Conservation (phyloP, 2,329 filamentous ascomycete species). For the Macroventuria anomochaeta region DNA sequence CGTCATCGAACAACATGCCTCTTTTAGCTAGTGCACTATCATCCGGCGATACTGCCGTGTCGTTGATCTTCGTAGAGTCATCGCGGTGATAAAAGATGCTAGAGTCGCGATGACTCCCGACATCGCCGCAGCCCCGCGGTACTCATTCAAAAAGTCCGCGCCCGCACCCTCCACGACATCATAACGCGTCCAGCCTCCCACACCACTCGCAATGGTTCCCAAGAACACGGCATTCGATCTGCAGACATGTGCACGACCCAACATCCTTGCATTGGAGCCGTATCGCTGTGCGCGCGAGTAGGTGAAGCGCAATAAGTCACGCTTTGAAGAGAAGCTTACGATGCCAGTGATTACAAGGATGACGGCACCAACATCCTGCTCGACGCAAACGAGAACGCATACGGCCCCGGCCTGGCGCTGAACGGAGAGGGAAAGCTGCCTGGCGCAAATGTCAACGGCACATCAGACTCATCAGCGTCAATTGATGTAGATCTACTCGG, state of each 20-base stretch:
- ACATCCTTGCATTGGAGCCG: slow-evolving; percentile 60
- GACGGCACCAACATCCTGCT: slow-evolving; percentile 94
- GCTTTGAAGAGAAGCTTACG: slow-evolving; percentile 18
- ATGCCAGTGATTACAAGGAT: slow-evolving; percentile 91
- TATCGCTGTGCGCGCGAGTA: slow-evolving; percentile 63
- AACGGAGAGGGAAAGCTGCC: slow-evolving; percentile 57
- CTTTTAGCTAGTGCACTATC: not conserved
- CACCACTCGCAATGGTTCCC: slow-evolving; percentile 30
- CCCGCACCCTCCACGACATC: slow-evolving; percentile 1
- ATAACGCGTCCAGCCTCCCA: slow-evolving; percentile 9
- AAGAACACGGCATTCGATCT: slow-evolving; percentile 54
- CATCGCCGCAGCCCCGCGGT: slow-evolving; percentile 30
- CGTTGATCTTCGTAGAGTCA: slow-evolving; percentile 9
- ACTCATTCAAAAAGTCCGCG: slow-evolving; percentile 38
- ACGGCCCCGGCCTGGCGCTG: slow-evolving; percentile 76
- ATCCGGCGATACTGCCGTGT: not conserved
- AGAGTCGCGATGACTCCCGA: slow-evolving; percentile 25
- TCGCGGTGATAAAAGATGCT: slow-evolving; percentile 5
- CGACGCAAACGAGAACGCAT: slow-evolving; percentile 98
- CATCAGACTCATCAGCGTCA: slow-evolving; percentile 41
- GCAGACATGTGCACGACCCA: slow-evolving; percentile 58
- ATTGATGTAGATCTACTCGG: slow-evolving; percentile 77
- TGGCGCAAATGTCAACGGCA: slow-evolving; percentile 50
- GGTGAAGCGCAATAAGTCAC: slow-evolving; percentile 33
- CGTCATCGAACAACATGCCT: not conserved